phyloP scores from a whole-genome alignment of 2,329 filamentous ascomycete genomes.

The Penicillium sclerotiorum region DNA sequence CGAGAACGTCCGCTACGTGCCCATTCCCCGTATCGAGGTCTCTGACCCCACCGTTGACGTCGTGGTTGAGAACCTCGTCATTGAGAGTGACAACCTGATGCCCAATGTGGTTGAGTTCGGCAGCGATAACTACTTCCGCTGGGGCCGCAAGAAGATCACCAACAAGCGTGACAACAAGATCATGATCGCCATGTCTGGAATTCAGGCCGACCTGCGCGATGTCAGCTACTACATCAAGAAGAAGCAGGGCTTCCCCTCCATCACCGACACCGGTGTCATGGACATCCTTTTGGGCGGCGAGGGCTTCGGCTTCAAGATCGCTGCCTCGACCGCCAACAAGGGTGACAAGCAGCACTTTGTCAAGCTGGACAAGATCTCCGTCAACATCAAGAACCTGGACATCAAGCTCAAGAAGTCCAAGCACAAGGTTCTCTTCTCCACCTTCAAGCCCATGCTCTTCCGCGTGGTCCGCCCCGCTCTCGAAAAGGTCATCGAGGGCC shows the following conservation, averaged over 20 bases:
- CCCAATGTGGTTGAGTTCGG: conserved; percentile 87
- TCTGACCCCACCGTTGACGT: conserved; percentile 81
- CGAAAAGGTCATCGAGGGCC: conserved; percentile 85
- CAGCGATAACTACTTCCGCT: conserved; percentile 92
- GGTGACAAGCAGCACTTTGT: conserved; percentile 81
- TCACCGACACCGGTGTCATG: conserved; percentile 85
- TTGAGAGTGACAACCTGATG: conserved; percentile 96
- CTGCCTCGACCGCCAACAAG: conserved; percentile 77
- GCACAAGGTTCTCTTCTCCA: conserved; percentile 84
- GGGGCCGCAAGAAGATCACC: conserved; percentile 83
- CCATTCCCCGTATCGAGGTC: conserved; percentile 92
- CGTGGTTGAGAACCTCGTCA: conserved; percentile 88
- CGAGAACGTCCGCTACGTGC: conserved; percentile 84
- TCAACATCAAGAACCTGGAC: conserved; percentile 77
- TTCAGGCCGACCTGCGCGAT: conserved; percentile 87
- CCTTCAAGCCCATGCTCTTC: conserved; percentile 86
- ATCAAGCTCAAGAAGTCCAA: conserved; percentile 94
- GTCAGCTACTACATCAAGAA: conserved; percentile 94
- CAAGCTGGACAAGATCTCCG: conserved; percentile 87
- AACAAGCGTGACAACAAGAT: conserved; percentile 82
- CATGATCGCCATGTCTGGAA: conserved; percentile 81
- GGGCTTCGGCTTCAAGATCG: conserved; percentile 89
- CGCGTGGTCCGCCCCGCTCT: conserved; percentile 81
- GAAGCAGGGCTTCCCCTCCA: conserved; percentile 87
- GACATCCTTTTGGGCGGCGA: conserved; percentile 85